Evolutionary conservation across 257 asterid species (phyloP), one percentile per base, ranked within the genome.

Genomic region (Nyctanthes arbortristis): DNA sequence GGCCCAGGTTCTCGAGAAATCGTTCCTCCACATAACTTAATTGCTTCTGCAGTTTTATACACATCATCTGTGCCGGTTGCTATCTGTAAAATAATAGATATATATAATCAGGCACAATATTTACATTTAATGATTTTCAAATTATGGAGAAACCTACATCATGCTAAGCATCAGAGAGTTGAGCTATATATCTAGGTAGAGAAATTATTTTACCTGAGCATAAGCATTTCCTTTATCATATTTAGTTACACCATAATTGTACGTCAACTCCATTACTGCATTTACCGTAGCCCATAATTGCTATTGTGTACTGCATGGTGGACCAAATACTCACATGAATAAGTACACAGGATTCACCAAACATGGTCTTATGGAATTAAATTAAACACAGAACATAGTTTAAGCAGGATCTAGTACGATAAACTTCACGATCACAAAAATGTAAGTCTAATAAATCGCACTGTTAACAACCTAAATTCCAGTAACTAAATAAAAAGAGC

Each of bases 21-120:
- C 74, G 78, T 83, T 32, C 95, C 92, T 40, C 90, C 92, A 66
- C 61, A 77, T 5, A 84, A 79, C 78, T 65, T 85, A 63, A 88
- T 55, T 29, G 87, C 90, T 71, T 85, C 92, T 29, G 90, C 95
- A 1, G 92, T 88, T 78, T 79, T 86, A 72, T 88, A 88, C 3
- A 88, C 92, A 39, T 88, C 88, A 70, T 85, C 90, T 13, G 90
- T 88, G 61, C 95, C 90, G 69, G 84, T 82, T 28, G 92, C 92
- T 22, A 85, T 84, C 89, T 86, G 89, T 67, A 37, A 65, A 34
- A 18, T 43, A 43, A 49, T 47, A 22, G 68, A 30, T 54, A 49
- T 49, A 49, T 49, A 32, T n/a, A 71, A 61, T 47, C 65, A 63
- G 22, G 68, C 68, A 5, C 43, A 56, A 49, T 34, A 54, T 59